Base-by-base conservation (phyloP, 2,329 filamentous ascomycete genomes). In the Pezicula neosporulosa region DNA sequence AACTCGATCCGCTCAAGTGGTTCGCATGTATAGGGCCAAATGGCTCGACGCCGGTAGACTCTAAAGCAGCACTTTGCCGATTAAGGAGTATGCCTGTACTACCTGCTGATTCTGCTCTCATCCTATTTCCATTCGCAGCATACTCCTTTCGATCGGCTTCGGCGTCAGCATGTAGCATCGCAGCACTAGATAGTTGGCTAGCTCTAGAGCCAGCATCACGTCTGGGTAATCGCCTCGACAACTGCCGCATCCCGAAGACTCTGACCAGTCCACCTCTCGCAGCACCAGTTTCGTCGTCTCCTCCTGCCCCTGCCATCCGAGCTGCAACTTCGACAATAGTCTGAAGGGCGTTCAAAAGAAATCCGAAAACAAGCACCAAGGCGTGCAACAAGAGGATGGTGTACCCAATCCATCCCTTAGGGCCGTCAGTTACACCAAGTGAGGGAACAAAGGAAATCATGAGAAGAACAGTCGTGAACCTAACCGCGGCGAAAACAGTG, bases 331-430 rank as follows among this genome's bases (percentile, higher is more conserved):
- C 94, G 38, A 97, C 81, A 39, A 96, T 78, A 0, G 93, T 97
- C 66, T 96, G 91, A 6, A 96, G 68, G 1, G 94, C 88, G 66
- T 96, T 96, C 49, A 99, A 75, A 67, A 97, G 89, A 73, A 97
- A 99, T 2, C 90, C 93, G 61, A 97, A 89, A 3, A 96, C 78
- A 19, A 99, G 73, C 0, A 96, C 90, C 55, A 86, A 80, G 3
- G 82, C 92, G 65, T 99, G 94, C 35, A 97, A 81, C 27, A 95
- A 70, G 44, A 99, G 76, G 51, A 97, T 95, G 24, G 86, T 83
- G 67, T 99, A 99, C 36, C 92, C 94, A 59, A 97, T 89, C 94
- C 94, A 99, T 4, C 92, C 91, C 67, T 92, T 95, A 1, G 88
- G 76, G 0, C 87, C 83, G 63, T 95, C 87, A 0, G 81, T 81